Percentiles rank a stretch among this genome's conserved stretches.
Conservation (phyloP, 2,329 filamentous ascomycete genomes). For the Aotearoamyces nothofagi region DNA sequence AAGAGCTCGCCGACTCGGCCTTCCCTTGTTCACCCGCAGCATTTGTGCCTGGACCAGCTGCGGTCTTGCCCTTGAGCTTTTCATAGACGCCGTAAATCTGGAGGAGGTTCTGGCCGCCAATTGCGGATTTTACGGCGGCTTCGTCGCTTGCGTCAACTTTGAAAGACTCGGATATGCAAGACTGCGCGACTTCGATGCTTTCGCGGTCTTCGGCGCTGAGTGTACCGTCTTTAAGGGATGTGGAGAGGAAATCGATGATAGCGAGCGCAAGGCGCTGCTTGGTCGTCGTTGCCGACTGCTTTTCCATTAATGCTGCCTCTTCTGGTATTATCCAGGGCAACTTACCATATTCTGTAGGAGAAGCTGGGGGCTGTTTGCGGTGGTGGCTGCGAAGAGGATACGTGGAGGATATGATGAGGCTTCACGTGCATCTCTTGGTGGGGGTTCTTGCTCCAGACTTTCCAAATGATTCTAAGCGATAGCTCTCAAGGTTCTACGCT, state of each 20-base stretch:
- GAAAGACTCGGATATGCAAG: slow-evolving; percentile 92
- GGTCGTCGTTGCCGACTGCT: slow-evolving; percentile 13
- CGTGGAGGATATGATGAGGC: too few relatives aligned
- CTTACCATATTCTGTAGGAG: too few relatives aligned
- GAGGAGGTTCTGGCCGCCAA: slow-evolving; percentile 75
- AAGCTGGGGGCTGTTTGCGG: too few relatives aligned
- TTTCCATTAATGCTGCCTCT: too few relatives aligned
- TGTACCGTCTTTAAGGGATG: slow-evolving; percentile 76
- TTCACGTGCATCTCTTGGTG: too few relatives aligned
- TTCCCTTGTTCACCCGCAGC: slow-evolving; percentile 22
- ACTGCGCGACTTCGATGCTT: slow-evolving; percentile 83
- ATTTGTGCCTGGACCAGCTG: slow-evolving; percentile 25
- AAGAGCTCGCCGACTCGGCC: slow-evolving; percentile 23
- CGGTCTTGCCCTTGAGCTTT: slow-evolving; percentile 53
- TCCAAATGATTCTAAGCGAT: too few relatives aligned
- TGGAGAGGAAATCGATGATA: slow-evolving; percentile 87
- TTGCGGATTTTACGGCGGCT: slow-evolving; percentile 55
- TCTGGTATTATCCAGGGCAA: too few relatives aligned
- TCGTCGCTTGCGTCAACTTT: slow-evolving; percentile 77
- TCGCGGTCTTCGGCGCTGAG: slow-evolving; percentile 79
- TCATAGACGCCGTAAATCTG: slow-evolving; percentile 95
- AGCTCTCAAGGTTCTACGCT: too few relatives aligned
- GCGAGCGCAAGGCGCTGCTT: slow-evolving; percentile 84
- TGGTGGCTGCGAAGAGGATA: too few relatives aligned
- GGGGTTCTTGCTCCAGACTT: too few relatives aligned